Evolutionary conservation across 768 basidiomycete genomes (phyloP).

Genomic region (Lentinula boryana): DNA sequence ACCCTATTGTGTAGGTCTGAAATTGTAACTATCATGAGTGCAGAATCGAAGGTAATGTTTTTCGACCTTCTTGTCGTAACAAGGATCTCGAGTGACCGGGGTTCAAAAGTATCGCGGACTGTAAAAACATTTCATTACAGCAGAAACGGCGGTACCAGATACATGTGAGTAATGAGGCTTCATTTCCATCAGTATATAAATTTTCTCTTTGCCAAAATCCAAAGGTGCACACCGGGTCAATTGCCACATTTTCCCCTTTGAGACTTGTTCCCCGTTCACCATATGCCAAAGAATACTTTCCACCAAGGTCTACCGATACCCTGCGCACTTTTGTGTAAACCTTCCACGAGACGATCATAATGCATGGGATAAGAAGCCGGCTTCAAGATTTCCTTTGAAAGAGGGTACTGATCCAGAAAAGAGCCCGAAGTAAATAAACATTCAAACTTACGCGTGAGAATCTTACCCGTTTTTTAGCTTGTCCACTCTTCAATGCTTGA

Average conservation of each 20-base stretch:
- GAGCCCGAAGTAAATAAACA: conserved; percentile 10
- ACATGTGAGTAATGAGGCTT: neutral
- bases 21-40: too few relatives aligned
- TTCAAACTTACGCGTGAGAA: conserved; percentile 26
- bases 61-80: too few relatives aligned
- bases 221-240: neutral
- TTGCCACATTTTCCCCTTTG: neutral
- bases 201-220: neutral
- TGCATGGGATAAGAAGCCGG: conserved; percentile 70
- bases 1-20: too few relatives aligned
- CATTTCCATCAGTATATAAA: neutral
- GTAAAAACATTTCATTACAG: too few relatives aligned
- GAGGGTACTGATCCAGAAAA: conserved; percentile 47
- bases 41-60: too few relatives aligned
- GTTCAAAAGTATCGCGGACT: too few relatives aligned
- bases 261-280: conserved; percentile 30
- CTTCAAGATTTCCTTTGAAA: conserved; percentile 55
- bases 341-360: conserved; percentile 69
- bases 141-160: neutral
- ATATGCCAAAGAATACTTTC: conserved; percentile 77
- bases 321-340: conserved; percentile 65
- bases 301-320: conserved; percentile 81
- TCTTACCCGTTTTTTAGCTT: conserved; percentile 52
- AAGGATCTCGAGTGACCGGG: too few relatives aligned
- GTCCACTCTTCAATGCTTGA: conserved; percentile 47